Conservation (phyloP, 805 yeast genomes). For the Kuraishia borneana region DNA sequence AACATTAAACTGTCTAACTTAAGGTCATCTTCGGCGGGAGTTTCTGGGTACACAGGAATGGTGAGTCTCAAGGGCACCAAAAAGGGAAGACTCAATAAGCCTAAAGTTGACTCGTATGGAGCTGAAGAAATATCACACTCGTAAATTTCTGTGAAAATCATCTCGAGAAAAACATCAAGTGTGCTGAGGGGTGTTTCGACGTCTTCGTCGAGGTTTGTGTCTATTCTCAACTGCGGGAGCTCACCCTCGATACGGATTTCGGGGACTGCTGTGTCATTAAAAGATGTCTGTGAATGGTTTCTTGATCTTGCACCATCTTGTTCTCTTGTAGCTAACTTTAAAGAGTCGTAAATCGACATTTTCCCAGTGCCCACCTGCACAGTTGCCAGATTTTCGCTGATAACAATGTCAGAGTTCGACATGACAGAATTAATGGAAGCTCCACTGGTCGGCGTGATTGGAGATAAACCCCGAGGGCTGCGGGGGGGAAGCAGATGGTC, state of each 20-base stretch:
- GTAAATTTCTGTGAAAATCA: not conserved
- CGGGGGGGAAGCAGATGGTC: not conserved
- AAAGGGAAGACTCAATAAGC: slow-evolving; percentile 14
- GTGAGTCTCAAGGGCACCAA: slow-evolving; percentile 11
- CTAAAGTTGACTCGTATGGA: slow-evolving; percentile 13
- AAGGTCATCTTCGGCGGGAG: slow-evolving; percentile 8
- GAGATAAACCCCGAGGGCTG: not conserved
- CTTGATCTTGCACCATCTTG: not conserved
- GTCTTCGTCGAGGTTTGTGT: not conserved
- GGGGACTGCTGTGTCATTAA: not conserved
- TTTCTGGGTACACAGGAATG: slow-evolving; percentile 11
- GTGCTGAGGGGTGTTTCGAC: too few species aligned
- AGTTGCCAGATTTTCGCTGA: not conserved
- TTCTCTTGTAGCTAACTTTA: slow-evolving; percentile 7
- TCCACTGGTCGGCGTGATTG: not conserved
- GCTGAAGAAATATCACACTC: slow-evolving; percentile 3
- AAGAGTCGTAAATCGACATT: slow-evolving; percentile 19
- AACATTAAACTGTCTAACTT: slow-evolving; percentile 8
- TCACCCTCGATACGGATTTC: not conserved
- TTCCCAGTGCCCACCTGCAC: slow-evolving; percentile 7
- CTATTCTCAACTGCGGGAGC: not conserved
- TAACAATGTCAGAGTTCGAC: not conserved
- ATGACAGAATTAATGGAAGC: slow-evolving; percentile 1
- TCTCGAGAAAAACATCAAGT: not conserved
- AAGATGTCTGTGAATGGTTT: not conserved